Evolutionary conservation across 2,329 filamentous ascomycete species (phyloP), one percentile per base, ranked within the genome.

Genomic region (Fusarium subtropicale): DNA sequence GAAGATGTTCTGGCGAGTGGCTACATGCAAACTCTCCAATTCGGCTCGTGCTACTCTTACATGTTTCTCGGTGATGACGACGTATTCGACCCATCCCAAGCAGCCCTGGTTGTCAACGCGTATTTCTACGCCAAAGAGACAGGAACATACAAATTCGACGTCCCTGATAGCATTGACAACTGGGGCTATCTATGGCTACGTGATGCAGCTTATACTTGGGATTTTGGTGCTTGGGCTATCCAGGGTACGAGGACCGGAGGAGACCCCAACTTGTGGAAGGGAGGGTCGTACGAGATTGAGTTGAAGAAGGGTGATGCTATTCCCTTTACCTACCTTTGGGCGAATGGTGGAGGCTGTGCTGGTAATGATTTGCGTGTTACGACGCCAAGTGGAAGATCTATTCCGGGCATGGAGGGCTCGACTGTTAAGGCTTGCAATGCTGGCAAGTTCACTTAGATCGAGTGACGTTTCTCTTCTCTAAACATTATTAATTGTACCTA

Each of bases 321-420:
- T n/a, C 41, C 41, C 1, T 48, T 48, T 1, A 55, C 41, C 2
- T 55, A 48, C 15, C 41, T 48, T 22, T 55, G 52, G 41, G 52
- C 41, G 5, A 48, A 55, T 6, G 52, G 52, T 4, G 52, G 52
- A 13, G 52, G 52, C 16, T 55, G 52, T 22, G 52, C n/a, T 55
- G n/a, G 31, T 4, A 55, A 36, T 24, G 16, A 34, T 36, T 13
- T 55, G 1, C 36, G 24, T 6, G 24, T 55, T 3, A 13, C 11
- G 4, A 36, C 18, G 0, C 41, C 41, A 3, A 30, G 52, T 22
- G 41, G 41, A 1, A 7, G 11, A 7, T 33, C 16, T 18, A 30
- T 55, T 22, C 42, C n/a, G 7, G 52, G 52, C 3, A 36, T 55
- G 41, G 1, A 1, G 4, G 52, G 52, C 2, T 55, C 52, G 7